Evolutionary conservation across 2,329 filamentous ascomycete genomes (phyloP), one percentile per base, ranked within the genome.

Genomic region (Alternaria brassicicola): DNA sequence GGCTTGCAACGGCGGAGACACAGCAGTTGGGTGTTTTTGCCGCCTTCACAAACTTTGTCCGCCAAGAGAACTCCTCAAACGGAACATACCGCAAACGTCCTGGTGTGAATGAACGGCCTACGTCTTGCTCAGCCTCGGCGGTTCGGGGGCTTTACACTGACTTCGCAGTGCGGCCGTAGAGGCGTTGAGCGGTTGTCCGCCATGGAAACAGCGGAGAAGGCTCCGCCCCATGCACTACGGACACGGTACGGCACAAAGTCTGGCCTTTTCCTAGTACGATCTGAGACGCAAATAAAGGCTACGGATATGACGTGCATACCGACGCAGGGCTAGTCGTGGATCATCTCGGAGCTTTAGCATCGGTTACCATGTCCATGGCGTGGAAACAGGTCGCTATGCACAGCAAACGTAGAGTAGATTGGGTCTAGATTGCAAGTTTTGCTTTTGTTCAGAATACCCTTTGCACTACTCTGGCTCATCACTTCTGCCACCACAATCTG

Each of bases 281-380:
- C 39, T 57, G 55, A 57, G 51, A 59, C 57, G 50, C 50, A 52
- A 41, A 30, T 42, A 42, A 50, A 60, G 56, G 41, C 48, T 50
- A 49, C 47, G 39, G 38, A n/a, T 52, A 55, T 64, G 59, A 64
- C 59, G 59, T 62, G 62, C 62, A 64, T 57, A 19, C 41, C 30
- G 41, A 36, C 36, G 28, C 28, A 42, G 55, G 56, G 49, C 53
- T 58, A 57, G 38, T 33, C 25, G 46, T 42, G 39, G 54, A 58
- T 58, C 54, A 49, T 36, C 28, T 58, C 51, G 55, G 56, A 52
- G 48, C n/a, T 51, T 57, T 52, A 47, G 30, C 52, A 47, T 52
- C 31, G 46, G 26, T 33, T 47, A 30, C 50, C 50, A 43, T 48
- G 49, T 21, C 28, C 21, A 35, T 35, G 38, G 13, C 42, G 53